A percentile compares a stretch with the other conserved stretches of the same genome.
Conservation (phyloP, 2,329 filamentous ascomycete species). For the Colletotrichum noveboracense region DNA sequence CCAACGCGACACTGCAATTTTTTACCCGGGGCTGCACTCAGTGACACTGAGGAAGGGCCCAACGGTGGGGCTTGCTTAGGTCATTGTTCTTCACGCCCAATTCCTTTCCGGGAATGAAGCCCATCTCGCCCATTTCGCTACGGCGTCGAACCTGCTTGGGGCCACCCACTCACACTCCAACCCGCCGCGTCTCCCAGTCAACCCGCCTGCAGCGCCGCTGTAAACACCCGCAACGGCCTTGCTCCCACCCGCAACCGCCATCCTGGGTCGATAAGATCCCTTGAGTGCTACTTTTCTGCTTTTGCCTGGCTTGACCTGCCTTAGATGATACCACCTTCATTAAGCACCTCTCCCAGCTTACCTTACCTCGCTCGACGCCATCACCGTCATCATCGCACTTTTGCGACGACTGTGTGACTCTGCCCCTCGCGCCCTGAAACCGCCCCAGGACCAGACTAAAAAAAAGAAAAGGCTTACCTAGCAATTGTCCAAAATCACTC, state of each 20-base stretch:
- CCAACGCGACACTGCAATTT: neutral
- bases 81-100: slow-evolving; percentile 5
- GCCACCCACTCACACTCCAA: neutral
- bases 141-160: neutral
- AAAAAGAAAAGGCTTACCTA: neutral
- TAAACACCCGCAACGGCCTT: slow-evolving; percentile 9
- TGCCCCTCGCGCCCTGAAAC: slow-evolving; percentile 1
- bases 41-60: neutral
- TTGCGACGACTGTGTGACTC: neutral
- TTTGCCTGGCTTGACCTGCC: neutral
- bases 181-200: slow-evolving; percentile 12
- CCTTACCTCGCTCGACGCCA: neutral
- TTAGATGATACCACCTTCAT: slow-evolving; percentile 14
- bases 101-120: neutral
- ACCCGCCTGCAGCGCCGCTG: slow-evolving; percentile 9
- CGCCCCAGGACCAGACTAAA: neutral
- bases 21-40: neutral
- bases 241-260: neutral
- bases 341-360: neutral
- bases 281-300: neutral
- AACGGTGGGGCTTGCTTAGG: slow-evolving; percentile 13
- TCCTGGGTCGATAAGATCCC: neutral
- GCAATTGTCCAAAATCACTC: neutral
- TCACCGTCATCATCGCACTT: neutral
- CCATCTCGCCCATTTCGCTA: slow-evolving; percentile 15